phyloP scores from a whole-genome alignment of 1,284 basidiomycete genomes.

The Cutaneotrichosporon cavernicola region DNA sequence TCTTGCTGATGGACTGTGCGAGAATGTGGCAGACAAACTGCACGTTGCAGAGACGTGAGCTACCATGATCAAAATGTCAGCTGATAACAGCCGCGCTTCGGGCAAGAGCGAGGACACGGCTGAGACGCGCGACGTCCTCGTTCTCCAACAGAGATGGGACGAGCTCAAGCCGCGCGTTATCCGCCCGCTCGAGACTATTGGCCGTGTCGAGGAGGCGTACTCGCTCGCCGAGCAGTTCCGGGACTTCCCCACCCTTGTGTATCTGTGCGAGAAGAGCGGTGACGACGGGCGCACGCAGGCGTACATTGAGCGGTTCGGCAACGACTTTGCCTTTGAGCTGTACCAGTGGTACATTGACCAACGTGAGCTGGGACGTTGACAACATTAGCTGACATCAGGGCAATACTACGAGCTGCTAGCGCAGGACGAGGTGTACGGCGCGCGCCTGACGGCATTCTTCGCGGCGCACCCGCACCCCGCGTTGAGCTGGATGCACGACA shows the following conservation, averaged over 20 bases:
- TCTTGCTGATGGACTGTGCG: slow-evolving; percentile 68
- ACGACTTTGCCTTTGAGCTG: slow-evolving; percentile 81
- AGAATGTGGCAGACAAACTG: slow-evolving; percentile 69
- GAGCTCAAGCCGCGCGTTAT: slow-evolving; percentile 47
- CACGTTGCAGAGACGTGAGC: slow-evolving; percentile 53
- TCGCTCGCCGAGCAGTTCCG: slow-evolving; percentile 77
- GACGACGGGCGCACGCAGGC: slow-evolving; percentile 52
- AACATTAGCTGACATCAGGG: slow-evolving; percentile 54
- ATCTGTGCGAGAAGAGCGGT: slow-evolving; percentile 64
- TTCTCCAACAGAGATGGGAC: slow-evolving; percentile 41
- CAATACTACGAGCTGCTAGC: slow-evolving; percentile 72
- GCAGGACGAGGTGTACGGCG: slow-evolving; percentile 63
- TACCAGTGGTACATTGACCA: slow-evolving; percentile 67
- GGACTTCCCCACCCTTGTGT: slow-evolving; percentile 78
- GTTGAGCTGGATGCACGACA: slow-evolving; percentile 87
- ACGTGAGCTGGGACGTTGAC: slow-evolving; percentile 37
- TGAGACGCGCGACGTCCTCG: slow-evolving; percentile 40
- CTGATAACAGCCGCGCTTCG: slow-evolving; percentile 32
- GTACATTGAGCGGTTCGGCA: slow-evolving; percentile 78
- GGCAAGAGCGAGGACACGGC: slow-evolving; percentile 13
- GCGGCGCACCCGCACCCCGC: slow-evolving; percentile 62
- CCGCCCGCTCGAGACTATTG: slow-evolving; percentile 58
- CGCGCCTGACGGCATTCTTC: slow-evolving; percentile 75
- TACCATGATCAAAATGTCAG: slow-evolving; percentile 30
- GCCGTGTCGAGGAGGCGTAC: slow-evolving; percentile 70